Evolutionary conservation across 208 protist genomes (phyloP), one percentile per base, ranked within the genome.

Genomic region (Crithidia acanthocephali): DNA sequence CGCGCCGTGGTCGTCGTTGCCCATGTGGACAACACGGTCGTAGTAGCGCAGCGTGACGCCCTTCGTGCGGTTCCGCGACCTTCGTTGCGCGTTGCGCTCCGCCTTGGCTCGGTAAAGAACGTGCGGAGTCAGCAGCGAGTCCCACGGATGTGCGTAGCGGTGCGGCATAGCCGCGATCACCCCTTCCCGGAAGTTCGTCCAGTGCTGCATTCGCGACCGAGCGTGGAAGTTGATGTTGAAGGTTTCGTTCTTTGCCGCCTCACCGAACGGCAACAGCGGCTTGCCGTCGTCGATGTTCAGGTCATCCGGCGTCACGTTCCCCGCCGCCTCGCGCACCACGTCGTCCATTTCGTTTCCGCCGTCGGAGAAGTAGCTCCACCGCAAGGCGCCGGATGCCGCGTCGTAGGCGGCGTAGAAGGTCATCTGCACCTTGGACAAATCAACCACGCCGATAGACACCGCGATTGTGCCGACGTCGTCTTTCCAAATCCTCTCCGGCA

Each of bases 311-410:
- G 70, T 30, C 10, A 50, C 20, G 22, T 58, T 69, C 11, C 9
- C 18, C 33, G 72, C 50, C 44, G 62, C 81, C 74, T 88, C 81
- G 6, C 73, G 68, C 62, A 94, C 68, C 0, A 92, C 77, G 27
- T 92, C 84, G 37, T 92, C 79, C 74, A 85, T 81, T 47, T 82
- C 81, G 71, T 81, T 90, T 9, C 84, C 86, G 18, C 71, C 69
- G 71, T 96, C 86, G 6, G 90, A 91, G 35, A 87, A 79, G 67
- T 90, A 87, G 22, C 77, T 70, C 92, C 94, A 97, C 44, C 91
- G 83, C 30, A 84, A 13, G 64, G 83, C 40, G 4, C 94, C 94
- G 52, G 88, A 73, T 1, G 37, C 77, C 13, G 79, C 88, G 65
- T 95, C 87, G 56, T 94, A 92, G 10, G 89, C 88, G 11, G 83